These are phyloP conservation scores for Aureobasidium sp. DNA, from an alignment of 2,329 filamentous ascomycete genomes.

Conservation along the genomic window DNA sequence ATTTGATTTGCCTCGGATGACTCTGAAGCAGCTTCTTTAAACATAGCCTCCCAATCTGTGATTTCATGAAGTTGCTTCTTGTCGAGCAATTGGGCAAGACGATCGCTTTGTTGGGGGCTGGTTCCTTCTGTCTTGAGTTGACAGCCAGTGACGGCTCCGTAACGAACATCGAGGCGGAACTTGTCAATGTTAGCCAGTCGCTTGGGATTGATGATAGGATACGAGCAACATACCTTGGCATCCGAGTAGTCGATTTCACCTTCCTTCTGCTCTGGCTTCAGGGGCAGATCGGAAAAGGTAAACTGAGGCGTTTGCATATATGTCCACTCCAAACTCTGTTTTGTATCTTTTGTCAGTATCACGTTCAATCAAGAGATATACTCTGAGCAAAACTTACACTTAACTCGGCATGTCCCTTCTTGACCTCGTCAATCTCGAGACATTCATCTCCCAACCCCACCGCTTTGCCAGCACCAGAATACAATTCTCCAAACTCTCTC, in stretches of 20 bases:
- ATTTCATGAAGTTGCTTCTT: slow-evolving; percentile 42
- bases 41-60: slow-evolving; percentile 27
- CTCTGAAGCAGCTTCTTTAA: slow-evolving; percentile 7
- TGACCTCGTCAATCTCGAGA: slow-evolving; percentile 47
- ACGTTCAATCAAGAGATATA: neutral
- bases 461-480: slow-evolving; percentile 35
- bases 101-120: neutral
- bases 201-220: neutral
- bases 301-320: slow-evolving; percentile 84
- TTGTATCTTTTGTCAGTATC: neutral
- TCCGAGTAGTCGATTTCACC: slow-evolving; percentile 1
- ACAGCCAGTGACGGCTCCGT: slow-evolving; percentile 47
- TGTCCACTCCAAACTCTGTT: slow-evolving; percentile 61
- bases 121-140: slow-evolving; percentile 26
- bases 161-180: slow-evolving; percentile 36
- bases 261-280: neutral
- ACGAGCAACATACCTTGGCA: slow-evolving; percentile 2
- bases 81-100: slow-evolving; percentile 27
- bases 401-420: slow-evolving; percentile 55
- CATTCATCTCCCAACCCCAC: slow-evolving; percentile 41
- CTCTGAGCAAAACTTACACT: slow-evolving; percentile 37
- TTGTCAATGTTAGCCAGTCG: neutral
- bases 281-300: slow-evolving; percentile 40
- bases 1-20: slow-evolving; percentile 7
- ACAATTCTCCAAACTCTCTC: slow-evolving; percentile 57